Evolutionary conservation across 2,329 filamentous ascomycete species (phyloP).

Genomic region (Fusarium liriodendri): DNA sequence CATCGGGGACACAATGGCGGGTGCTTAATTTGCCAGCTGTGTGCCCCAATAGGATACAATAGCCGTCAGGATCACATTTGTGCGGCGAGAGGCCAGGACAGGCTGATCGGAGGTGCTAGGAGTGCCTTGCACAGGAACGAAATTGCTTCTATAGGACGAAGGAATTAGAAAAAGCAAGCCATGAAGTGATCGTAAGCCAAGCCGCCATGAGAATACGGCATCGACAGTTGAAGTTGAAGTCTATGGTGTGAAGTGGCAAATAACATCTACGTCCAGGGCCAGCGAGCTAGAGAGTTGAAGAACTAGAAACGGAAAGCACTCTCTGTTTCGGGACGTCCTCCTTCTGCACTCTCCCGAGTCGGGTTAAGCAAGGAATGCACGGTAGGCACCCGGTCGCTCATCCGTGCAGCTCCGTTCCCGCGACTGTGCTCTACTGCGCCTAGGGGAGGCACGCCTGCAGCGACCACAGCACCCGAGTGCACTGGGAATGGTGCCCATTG

Average conservation of each 20-base stretch:
- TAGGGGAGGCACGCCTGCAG: conserved; percentile 3
- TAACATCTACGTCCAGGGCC: conserved; percentile 3
- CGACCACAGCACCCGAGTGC: conserved; percentile 11
- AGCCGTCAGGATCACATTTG: conserved; percentile 1
- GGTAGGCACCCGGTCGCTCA: conserved; percentile 7
- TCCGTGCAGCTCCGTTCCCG: conserved; percentile 15
- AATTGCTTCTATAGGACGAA: not conserved
- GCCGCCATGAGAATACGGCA: conserved; percentile 5
- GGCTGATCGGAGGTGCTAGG: not conserved
- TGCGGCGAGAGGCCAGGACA: conserved; percentile 9
- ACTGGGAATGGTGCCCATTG: conserved; percentile 10
- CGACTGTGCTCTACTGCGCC: conserved; percentile 27
- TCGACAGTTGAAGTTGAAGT: conserved; percentile 3
- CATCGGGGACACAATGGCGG: conserved; percentile 18
- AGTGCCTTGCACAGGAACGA: not conserved
- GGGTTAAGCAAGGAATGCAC: conserved; percentile 11
- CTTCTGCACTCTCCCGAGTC: conserved; percentile 21
- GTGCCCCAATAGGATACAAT: conserved; percentile 21
- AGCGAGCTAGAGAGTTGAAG: conserved; percentile 1
- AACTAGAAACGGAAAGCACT: conserved; percentile 36
- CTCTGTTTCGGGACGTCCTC: conserved; percentile 32
- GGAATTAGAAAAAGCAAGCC: not conserved
- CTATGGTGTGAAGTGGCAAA: conserved; percentile 38
- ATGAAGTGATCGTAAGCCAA: conserved; percentile 23
- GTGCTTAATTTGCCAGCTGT: conserved; percentile 27